These are phyloP conservation scores for Penicillium diatomitis DNA, from an alignment of 495 filamentous ascomycete species.

Conservation along the genomic window DNA sequence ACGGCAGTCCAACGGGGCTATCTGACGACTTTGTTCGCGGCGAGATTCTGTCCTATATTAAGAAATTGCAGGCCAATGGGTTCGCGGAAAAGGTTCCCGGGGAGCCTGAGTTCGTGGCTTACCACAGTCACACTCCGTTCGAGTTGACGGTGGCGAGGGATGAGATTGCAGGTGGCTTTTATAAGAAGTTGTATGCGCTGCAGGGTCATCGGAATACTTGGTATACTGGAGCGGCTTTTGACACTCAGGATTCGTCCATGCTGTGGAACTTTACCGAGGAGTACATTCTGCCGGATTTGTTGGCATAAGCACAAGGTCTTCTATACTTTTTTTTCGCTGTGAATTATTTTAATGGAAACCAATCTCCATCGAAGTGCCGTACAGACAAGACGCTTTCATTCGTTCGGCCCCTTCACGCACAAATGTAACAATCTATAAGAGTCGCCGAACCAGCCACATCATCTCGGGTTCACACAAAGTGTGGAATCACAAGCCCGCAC, in stretches of 20 bases:
- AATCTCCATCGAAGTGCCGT: too few relatives aligned
- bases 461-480: too few relatives aligned
- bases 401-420: too few relatives aligned
- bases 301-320: background rate
- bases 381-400: too few relatives aligned
- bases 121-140: slow-evolving; percentile 23
- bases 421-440: too few relatives aligned
- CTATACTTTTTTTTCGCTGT: too few relatives aligned
- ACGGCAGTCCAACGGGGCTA: slow-evolving; percentile 5
- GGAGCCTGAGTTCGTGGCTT: slow-evolving; percentile 12
- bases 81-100: slow-evolving; percentile 2
- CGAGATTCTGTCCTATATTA: slow-evolving; percentile 6
- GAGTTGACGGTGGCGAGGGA: slow-evolving; percentile 15
- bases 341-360: too few relatives aligned
- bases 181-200: slow-evolving; percentile 24
- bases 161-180: slow-evolving; percentile 27
- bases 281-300: slow-evolving; percentile 1
- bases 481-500: too few relatives aligned
- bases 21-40: background rate
- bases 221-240: slow-evolving; percentile 23
- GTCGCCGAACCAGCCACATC: too few relatives aligned
- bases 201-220: slow-evolving; percentile 29
- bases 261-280: slow-evolving; percentile 11
- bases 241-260: slow-evolving; percentile 10
- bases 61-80: slow-evolving; percentile 12